Percentiles rank a stretch among this genome's conserved stretches.
These are phyloP conservation scores for Psilocybe sp. DNA, from an alignment of 768 basidiomycete genomes.

Conservation along the genomic window DNA sequence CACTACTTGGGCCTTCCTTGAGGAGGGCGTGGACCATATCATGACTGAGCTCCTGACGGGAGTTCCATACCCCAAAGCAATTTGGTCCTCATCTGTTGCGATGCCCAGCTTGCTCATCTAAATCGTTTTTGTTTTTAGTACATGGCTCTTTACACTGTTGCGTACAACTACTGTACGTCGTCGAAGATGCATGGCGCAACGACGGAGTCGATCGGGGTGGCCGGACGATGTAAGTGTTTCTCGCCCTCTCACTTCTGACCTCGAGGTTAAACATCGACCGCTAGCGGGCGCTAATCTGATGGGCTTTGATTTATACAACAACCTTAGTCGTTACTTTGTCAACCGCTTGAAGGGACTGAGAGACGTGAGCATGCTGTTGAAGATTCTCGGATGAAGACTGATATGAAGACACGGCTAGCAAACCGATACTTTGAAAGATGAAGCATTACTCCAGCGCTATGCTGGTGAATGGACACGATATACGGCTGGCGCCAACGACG, in stretches of 20 bases:
- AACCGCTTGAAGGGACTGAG: conserved; percentile 73
- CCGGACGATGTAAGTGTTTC: conserved; percentile 62
- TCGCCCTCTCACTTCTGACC: not conserved
- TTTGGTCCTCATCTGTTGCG: too few relatives aligned
- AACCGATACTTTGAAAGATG: conserved; percentile 79
- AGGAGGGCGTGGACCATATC: conserved; percentile 87
- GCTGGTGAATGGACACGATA: conserved; percentile 94
- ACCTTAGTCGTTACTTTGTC: conserved; percentile 88
- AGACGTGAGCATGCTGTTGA: conserved; percentile 27
- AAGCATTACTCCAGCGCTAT: conserved; percentile 87
- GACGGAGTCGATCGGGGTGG: conserved; percentile 46
- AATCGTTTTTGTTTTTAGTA: conserved; percentile 41
- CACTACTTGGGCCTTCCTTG: conserved; percentile 87
- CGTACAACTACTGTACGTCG: conserved; percentile 97
- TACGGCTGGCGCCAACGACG: conserved; percentile 95
- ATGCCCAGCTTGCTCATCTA: too few relatives aligned
- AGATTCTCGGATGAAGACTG: conserved; percentile 1
- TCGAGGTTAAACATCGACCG: conserved; percentile 30
- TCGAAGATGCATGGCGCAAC: conserved; percentile 65
- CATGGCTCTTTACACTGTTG: conserved; percentile 88
- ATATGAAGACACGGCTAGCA: conserved; percentile 41
- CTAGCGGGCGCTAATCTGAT: conserved; percentile 90
- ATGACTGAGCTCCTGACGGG: conserved; percentile 90
- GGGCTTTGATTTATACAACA: conserved; percentile 96
- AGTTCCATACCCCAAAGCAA: conserved; percentile 74